phyloP scores from a whole-genome alignment of 192 early-diverging fungal genomes.

The Coemansia reversa region DNA sequence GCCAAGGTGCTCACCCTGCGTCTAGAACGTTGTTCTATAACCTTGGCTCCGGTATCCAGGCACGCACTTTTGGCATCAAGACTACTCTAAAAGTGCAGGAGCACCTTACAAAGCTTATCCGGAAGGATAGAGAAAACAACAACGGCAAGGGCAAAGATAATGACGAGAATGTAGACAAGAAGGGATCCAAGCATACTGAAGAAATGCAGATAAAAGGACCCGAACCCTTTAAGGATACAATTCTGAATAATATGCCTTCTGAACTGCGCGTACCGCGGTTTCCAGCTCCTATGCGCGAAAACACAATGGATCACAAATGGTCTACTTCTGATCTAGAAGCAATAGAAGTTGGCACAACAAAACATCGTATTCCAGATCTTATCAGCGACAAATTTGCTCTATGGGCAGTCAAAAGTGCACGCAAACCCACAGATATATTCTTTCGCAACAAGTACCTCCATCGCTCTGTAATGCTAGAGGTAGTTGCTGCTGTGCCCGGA shows the following conservation, averaged over 20 bases:
- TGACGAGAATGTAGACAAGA: too few relatives aligned
- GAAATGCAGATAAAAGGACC: slow-evolving; percentile 31
- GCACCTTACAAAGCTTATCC: slow-evolving; percentile 34
- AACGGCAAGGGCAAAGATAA: slow-evolving; percentile 1
- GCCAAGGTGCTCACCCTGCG: slow-evolving; percentile 5
- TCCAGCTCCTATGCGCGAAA: slow-evolving; percentile 62
- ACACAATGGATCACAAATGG: slow-evolving; percentile 58
- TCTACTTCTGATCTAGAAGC: slow-evolving; percentile 60
- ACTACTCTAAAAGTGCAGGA: slow-evolving; percentile 49
- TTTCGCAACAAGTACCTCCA: slow-evolving; percentile 76
- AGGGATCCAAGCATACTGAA: neutral
- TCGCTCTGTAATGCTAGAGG: slow-evolving; percentile 77
- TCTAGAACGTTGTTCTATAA: neutral
- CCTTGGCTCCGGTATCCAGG: slow-evolving; percentile 11
- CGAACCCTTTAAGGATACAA: slow-evolving; percentile 21
- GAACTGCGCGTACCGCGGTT: slow-evolving; percentile 41
- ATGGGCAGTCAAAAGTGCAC: slow-evolving; percentile 61
- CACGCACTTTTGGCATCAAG: slow-evolving; percentile 48
- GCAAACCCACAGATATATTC: slow-evolving; percentile 66
- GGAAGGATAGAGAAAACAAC: slow-evolving; percentile 13
- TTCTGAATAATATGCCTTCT: slow-evolving; percentile 37
- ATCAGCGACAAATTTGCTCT: slow-evolving; percentile 65
- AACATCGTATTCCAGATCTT: slow-evolving; percentile 62
- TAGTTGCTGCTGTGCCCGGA: slow-evolving; percentile 78
- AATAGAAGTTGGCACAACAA: slow-evolving; percentile 59